Conservation (phyloP, 768 basidiomycete genomes). For the Mycena rosella region DNA sequence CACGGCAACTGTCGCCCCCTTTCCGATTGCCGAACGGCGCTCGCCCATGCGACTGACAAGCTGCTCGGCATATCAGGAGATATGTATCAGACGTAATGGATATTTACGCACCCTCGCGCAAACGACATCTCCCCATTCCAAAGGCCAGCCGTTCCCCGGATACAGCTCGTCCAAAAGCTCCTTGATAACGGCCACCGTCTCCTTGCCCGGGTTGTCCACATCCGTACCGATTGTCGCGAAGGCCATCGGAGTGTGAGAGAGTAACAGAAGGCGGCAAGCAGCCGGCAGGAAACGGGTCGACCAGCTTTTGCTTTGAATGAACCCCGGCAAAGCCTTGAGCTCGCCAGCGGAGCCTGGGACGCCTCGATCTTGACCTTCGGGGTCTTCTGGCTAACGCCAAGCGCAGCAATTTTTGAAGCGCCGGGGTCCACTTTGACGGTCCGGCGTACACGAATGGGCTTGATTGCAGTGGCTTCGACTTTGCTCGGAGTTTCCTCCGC, state of each 20-base stretch:
- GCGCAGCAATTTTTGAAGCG: not conserved
- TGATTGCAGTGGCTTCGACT: not conserved
- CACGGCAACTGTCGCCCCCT: not conserved
- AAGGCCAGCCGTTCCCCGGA: not conserved
- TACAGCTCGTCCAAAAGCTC: not conserved
- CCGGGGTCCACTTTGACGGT: not conserved
- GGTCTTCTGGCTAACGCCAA: not conserved
- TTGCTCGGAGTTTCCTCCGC: conserved; percentile 13
- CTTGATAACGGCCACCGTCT: not conserved
- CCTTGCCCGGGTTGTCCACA: not conserved
- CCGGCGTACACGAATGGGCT: not conserved
- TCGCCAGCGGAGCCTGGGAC: not conserved
- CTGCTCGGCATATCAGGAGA: not conserved
- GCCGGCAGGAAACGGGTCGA: not conserved
- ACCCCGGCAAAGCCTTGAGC: not conserved
- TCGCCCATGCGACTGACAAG: conserved; percentile 22
- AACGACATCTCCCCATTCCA: conserved; percentile 8
- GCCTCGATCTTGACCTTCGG: conserved; percentile 11
- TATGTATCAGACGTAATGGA: not conserved
- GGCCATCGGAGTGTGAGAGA: not conserved
- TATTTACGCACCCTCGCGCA: conserved; percentile 4
- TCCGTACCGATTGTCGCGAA: not conserved
- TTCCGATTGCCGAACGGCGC: not conserved
- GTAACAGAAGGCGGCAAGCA: not conserved
- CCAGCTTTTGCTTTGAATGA: too few species aligned